Conservation (phyloP, 1,139 yeast species). For the Suhomyces wounanorum region DNA sequence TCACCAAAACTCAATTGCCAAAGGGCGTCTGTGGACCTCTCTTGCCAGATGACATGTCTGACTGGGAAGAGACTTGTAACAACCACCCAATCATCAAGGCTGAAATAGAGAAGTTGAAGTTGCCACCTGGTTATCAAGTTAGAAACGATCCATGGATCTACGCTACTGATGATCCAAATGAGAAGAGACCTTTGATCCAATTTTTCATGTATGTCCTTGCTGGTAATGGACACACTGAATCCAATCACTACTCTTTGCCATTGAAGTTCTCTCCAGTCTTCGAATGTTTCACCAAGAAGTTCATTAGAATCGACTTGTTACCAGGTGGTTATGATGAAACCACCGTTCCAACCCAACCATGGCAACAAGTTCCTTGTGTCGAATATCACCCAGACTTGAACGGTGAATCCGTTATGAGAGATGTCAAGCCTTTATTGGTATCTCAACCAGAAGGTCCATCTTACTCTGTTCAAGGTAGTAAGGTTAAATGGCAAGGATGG, state of each 20-base stretch:
- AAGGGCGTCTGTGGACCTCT: slow-evolving; percentile 73
- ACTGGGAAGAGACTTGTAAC: slow-evolving; percentile 52
- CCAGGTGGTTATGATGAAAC: slow-evolving; percentile 73
- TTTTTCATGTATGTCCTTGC: slow-evolving; percentile 78
- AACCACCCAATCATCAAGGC: slow-evolving; percentile 61
- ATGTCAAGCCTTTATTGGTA: slow-evolving; percentile 74
- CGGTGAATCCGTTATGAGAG: slow-evolving; percentile 54
- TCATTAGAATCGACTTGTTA: slow-evolving; percentile 75
- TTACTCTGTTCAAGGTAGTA: slow-evolving; percentile 61
- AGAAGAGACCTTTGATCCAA: slow-evolving; percentile 65
- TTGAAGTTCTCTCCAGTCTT: slow-evolving; percentile 81
- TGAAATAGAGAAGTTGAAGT: slow-evolving; percentile 64
- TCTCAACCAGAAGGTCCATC: slow-evolving; percentile 88
- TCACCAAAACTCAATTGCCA: slow-evolving; percentile 58
- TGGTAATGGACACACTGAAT: slow-evolving; percentile 68
- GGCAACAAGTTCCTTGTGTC: slow-evolving; percentile 62
- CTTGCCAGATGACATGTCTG: slow-evolving; percentile 66
- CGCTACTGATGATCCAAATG: slow-evolving; percentile 70
- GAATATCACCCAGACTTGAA: slow-evolving; percentile 78
- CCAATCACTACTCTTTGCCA: slow-evolving; percentile 85
- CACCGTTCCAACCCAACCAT: slow-evolving; percentile 57
- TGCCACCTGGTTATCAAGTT: slow-evolving; percentile 57
- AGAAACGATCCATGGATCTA: slow-evolving; percentile 88
- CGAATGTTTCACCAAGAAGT: slow-evolving; percentile 63
- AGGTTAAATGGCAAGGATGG: slow-evolving; percentile 89